Conservation (phyloP, 148 eudicot genomes). For the Cornus controversa region DNA sequence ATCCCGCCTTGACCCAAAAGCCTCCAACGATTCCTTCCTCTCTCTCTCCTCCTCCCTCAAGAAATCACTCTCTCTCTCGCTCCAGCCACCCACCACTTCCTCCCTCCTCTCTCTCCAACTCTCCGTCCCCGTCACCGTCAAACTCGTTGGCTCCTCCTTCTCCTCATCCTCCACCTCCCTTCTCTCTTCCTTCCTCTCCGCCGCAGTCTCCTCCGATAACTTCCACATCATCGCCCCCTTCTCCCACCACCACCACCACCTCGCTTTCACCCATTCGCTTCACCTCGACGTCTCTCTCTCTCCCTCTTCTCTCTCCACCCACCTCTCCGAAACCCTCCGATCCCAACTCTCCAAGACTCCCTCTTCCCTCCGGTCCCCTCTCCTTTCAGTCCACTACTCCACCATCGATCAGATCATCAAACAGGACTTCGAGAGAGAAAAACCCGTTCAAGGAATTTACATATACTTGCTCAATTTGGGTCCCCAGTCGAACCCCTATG, state of each 20-base stretch:
- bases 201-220: slow-evolving; percentile 54
- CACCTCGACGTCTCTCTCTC: slow-evolving; percentile 43
- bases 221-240: slow-evolving; percentile 73
- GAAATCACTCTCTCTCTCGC: slow-evolving; percentile 31
- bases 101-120: slow-evolving; percentile 46
- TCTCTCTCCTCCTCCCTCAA: slow-evolving; percentile 52
- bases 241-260: slow-evolving; percentile 27
- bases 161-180: slow-evolving; percentile 36
- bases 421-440: slow-evolving; percentile 37
- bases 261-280: slow-evolving; percentile 56
- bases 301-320: slow-evolving; percentile 41
- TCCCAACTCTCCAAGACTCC: slow-evolving; percentile 34
- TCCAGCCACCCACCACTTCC: slow-evolving; percentile 29
- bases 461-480: slow-evolving; percentile 69
- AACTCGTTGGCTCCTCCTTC: slow-evolving; percentile 61
- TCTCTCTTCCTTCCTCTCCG: slow-evolving; percentile 51
- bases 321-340: slow-evolving; percentile 40
- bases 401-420: slow-evolving; percentile 49
- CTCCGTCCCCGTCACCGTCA: slow-evolving; percentile 60
- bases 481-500: slow-evolving; percentile 56
- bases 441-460: slow-evolving; percentile 36
- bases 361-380: slow-evolving; percentile 52
- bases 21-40: slow-evolving; percentile 72
- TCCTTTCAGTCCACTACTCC: slow-evolving; percentile 44
- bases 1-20: slow-evolving; percentile 58